Conservation (phyloP, 768 basidiomycete species). For the Boletales sp. region DNA sequence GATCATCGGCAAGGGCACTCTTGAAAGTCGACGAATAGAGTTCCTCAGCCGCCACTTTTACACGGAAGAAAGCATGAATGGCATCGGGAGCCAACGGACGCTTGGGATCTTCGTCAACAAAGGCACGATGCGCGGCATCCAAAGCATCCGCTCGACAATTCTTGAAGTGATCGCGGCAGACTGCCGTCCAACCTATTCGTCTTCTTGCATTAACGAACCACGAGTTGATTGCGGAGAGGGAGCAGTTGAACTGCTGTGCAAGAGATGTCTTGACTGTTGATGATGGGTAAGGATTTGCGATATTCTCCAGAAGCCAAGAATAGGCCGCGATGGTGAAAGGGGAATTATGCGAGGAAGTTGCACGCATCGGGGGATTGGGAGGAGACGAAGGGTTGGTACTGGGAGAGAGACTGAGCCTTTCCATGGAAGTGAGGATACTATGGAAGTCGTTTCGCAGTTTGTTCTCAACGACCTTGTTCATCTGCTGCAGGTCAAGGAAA, state of each 20-base stretch:
- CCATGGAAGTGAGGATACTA: neutral
- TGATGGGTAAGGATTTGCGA: constrained; percentile 51
- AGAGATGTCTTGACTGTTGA: constrained; percentile 26
- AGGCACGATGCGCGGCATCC: constrained; percentile 22
- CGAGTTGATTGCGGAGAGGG: constrained; percentile 32
- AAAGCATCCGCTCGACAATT: constrained; percentile 21
- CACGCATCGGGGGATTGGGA: neutral
- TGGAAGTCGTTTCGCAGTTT: neutral
- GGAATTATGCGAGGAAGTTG: neutral
- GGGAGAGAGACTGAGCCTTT: neutral
- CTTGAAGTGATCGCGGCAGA: constrained; percentile 29
- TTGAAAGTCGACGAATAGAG: constrained; percentile 28
- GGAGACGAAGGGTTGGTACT: neutral
- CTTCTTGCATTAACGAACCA: constrained; percentile 48
- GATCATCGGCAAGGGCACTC: constrained; percentile 27
- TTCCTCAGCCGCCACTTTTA: constrained; percentile 26
- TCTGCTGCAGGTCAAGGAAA: neutral
- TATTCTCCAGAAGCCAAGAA: constrained; percentile 42
- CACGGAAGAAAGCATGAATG: constrained; percentile 22
- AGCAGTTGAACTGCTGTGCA: constrained; percentile 15
- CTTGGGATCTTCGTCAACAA: constrained; percentile 15
- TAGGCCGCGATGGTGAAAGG: constrained; percentile 24
- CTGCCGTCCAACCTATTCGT: constrained; percentile 48
- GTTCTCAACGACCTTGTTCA: neutral
- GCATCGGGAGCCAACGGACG: neutral